Conservation (phyloP, 176 grass and related monocot genomes). For the Cenchrus fungigraminus region DNA sequence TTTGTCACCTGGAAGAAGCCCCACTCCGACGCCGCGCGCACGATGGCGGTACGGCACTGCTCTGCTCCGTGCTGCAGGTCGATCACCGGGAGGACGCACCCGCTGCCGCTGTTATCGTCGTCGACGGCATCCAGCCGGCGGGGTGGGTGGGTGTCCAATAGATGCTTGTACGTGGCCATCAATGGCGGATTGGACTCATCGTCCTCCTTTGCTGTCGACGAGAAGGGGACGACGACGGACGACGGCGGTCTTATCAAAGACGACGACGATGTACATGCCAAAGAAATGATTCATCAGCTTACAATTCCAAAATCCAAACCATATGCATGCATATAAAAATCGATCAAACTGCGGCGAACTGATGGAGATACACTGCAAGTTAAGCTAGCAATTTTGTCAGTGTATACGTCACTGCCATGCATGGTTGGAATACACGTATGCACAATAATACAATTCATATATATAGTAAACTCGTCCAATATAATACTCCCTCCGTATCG, state of each 20-base stretch:
- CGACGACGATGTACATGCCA: too few relatives aligned
- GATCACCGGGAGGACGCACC: background rate
- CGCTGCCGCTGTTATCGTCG: background rate
- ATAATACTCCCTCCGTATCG: too few relatives aligned
- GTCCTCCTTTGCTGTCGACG: background rate
- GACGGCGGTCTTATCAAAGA: too few relatives aligned
- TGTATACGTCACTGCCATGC: background rate
- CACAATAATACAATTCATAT: too few relatives aligned
- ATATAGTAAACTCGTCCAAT: too few relatives aligned
- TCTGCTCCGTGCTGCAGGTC: background rate
- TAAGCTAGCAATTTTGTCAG: background rate
- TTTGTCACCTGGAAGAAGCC: slow-evolving; percentile 85
- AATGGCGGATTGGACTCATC: slow-evolving; percentile 54
- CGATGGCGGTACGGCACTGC: slow-evolving; percentile 10
- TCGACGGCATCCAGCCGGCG: background rate
- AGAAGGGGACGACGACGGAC: background rate
- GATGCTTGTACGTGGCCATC: slow-evolving; percentile 59
- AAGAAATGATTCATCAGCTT: background rate
- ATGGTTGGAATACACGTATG: background rate
- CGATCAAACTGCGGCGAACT: too few relatives aligned
- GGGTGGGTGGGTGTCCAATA: slow-evolving; percentile 34
- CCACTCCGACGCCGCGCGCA: slow-evolving; percentile 67
- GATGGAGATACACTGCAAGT: too few relatives aligned
- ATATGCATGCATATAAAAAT: background rate
- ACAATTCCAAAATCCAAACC: background rate